A percentile compares a stretch with the other conserved stretches of the same genome.
Evolutionary conservation across 345 rosid genomes (phyloP).

Genomic region (Murraya paniculata): DNA sequence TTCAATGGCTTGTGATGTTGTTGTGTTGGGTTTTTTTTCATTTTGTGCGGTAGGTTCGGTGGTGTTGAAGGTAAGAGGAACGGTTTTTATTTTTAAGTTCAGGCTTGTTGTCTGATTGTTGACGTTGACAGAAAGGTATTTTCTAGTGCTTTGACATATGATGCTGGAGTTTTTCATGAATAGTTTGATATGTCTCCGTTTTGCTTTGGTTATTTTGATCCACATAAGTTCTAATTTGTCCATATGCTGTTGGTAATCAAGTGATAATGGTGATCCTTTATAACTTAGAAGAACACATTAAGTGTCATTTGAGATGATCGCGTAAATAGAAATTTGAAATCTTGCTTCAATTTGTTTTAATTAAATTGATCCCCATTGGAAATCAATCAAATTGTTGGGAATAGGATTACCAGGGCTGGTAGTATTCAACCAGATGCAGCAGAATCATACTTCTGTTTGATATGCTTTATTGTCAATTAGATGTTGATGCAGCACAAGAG

Average conservation of each 20-base stretch:
- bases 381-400: background rate
- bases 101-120: background rate
- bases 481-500: background rate
- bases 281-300: background rate
- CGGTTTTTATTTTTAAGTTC: background rate
- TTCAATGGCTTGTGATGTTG: background rate
- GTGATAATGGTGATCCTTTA: background rate
- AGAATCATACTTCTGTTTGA: background rate
- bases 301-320: background rate
- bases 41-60: background rate
- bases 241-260: background rate
- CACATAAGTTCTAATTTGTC: background rate
- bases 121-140: background rate
- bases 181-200: background rate
- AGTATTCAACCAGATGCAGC: background rate
- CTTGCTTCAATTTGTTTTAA: background rate
- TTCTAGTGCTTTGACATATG: background rate
- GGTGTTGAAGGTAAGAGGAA: background rate
- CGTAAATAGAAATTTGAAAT: background rate
- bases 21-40: background rate
- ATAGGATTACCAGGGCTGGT: no score
- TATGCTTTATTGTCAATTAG: background rate
- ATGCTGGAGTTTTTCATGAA: background rate
- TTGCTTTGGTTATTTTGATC: background rate
- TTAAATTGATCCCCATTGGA: background rate